phyloP scores from a whole-genome alignment of 2,329 filamentous ascomycete genomes.

The Plectosphaerella plurivora region DNA sequence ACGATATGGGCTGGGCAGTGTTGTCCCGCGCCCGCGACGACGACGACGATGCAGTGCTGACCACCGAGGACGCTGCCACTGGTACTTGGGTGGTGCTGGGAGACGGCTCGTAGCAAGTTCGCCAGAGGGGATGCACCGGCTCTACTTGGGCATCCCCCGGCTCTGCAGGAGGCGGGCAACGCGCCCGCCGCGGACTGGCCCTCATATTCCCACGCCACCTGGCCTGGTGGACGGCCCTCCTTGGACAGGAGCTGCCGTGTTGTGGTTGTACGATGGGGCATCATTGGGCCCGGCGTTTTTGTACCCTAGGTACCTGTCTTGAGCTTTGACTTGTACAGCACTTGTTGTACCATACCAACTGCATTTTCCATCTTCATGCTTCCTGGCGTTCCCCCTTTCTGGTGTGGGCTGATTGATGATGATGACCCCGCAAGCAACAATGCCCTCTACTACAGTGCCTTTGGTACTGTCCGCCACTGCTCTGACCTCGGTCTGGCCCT shows the following conservation, averaged over 20 bases:
- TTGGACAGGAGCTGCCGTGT: not conserved
- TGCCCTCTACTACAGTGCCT: too few relatives aligned
- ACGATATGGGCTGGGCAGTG: conserved; percentile 20
- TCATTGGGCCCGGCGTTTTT: not conserved
- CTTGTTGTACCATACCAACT: too few relatives aligned
- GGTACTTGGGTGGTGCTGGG: conserved; percentile 38
- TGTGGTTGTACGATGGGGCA: too few relatives aligned
- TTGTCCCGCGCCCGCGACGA: conserved; percentile 4
- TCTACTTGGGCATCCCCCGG: conserved; percentile 14
- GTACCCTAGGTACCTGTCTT: not conserved
- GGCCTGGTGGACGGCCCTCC: not conserved
- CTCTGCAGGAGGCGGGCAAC: conserved; percentile 21
- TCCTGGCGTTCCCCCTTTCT: too few relatives aligned
- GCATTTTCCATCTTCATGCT: too few relatives aligned
- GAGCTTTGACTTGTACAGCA: too few relatives aligned
- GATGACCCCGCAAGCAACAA: too few relatives aligned
- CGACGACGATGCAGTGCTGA: conserved; percentile 19
- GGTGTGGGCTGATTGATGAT: too few relatives aligned
- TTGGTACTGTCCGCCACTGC: too few relatives aligned
- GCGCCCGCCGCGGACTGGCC: conserved; percentile 32
- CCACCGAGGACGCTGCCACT: conserved; percentile 19
- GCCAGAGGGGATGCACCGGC: conserved; percentile 22
- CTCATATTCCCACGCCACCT: conserved; percentile 17
- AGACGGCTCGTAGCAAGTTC: conserved; percentile 43
- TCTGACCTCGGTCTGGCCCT: too few relatives aligned